Evolutionary conservation across 345 rosid species (phyloP).

Genomic region (Carallia brachiata): DNA sequence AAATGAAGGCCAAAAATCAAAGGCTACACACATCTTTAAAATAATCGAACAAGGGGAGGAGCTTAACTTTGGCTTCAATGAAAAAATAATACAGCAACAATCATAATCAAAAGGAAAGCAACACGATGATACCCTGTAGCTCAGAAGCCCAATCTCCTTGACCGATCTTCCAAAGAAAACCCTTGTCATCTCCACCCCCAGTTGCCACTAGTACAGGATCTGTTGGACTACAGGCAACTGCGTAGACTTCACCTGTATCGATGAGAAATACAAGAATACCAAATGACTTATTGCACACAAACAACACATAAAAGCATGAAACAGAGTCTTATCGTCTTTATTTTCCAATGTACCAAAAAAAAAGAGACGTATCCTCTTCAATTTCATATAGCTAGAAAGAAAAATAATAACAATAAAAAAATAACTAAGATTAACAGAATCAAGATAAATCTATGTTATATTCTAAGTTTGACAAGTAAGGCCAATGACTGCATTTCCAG

Average conservation of each 20-base stretch:
- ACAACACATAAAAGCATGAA: not conserved
- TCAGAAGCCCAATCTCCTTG: conserved; percentile 85
- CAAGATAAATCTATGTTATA: too few relatives aligned
- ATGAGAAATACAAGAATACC: conserved; percentile 11
- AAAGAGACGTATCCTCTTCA: too few relatives aligned
- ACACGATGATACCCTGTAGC: conserved; percentile 43
- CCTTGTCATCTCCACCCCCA: conserved; percentile 86
- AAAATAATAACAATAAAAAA: too few relatives aligned
- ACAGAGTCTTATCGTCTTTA: not conserved
- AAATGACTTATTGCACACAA: not conserved
- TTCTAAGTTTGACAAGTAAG: too few relatives aligned
- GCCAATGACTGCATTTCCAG: too few relatives aligned
- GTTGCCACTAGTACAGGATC: conserved; percentile 83
- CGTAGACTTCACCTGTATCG: conserved; percentile 63
- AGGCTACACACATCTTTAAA: not conserved
- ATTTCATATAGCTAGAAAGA: too few relatives aligned
- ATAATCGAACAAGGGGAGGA: conserved; percentile 4
- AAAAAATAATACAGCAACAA: not conserved
- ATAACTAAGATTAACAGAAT: too few relatives aligned
- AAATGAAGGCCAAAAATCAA: not conserved
- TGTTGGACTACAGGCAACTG: conserved; percentile 73
- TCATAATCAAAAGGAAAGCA: conserved; percentile 1
- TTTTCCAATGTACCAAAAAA: too few relatives aligned
- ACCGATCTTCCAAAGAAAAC: conserved; percentile 84
- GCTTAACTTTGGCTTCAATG: not conserved